Base-by-base conservation (phyloP, 208 protist genomes). In the Leishmania guyanensis region DNA sequence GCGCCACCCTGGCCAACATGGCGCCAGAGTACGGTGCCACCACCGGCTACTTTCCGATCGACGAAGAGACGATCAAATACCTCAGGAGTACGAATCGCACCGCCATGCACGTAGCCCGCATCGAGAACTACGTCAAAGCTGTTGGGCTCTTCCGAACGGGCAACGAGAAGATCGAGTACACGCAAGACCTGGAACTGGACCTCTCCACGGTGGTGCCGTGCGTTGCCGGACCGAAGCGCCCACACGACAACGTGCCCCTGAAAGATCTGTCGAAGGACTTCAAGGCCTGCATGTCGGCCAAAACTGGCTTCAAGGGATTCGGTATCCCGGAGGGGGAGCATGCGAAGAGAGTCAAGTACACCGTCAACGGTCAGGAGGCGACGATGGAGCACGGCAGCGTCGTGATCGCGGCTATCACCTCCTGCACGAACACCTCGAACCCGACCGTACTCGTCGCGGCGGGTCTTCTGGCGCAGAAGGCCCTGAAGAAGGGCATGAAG, bases 361-460 rank as follows among this genome's bases (percentile, higher is more conserved):
- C 85, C 10, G 89, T 97, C 71, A 81, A 97, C 77, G 97, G 94
- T 53, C 50, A 97, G 83, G 83, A 90, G 79, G 86, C 92, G 54
- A 90, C 84, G 54, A 96, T 99, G 87, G 89, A 88, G 70, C 96
- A 99, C 86, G 98, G 98, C 73, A 95, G 88, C 81, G 96, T 99
- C 73, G 94, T 98, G 9, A 99, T 99, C 88, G 97, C 98, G 12
- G 92, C 98, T 69, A 99, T 99, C 81, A 99, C 98, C 22, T 97
- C 92, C 69, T 99, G 98, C 87, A 99, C 98, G 29, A 99, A 99
- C 89, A 99, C 98, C 12, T 97, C 90, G 17, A 99, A 99, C 91
- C 98, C 98, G 66, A 94, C 86, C 62, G 98, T 99, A 74, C 97
- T 99, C 83, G 78, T 99, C 22, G 98, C 94, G 58, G 97, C 98